Percentiles rank a stretch among this genome's conserved stretches.
These are phyloP conservation scores for Fusarium ramigenum DNA, from an alignment of 2,329 filamentous ascomycete genomes.

Conservation along the genomic window DNA sequence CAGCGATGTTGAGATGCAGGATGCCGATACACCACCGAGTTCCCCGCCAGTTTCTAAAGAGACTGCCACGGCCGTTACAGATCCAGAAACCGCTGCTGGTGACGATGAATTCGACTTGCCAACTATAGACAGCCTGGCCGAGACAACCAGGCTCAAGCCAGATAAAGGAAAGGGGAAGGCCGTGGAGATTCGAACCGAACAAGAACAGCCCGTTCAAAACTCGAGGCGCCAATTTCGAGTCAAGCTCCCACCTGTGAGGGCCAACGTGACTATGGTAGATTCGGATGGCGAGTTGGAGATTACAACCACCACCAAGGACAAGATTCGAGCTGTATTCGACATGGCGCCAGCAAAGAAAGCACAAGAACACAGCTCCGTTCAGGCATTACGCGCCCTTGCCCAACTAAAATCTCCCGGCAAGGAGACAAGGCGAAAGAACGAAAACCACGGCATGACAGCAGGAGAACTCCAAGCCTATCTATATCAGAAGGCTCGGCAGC, in stretches of 20 bases:
- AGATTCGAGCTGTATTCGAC: conserved; percentile 73
- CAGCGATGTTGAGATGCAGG: conserved; percentile 62
- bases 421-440: conserved; percentile 54
- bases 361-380: conserved; percentile 71
- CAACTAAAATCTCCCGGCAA: conserved; percentile 73
- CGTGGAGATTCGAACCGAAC: conserved; percentile 21
- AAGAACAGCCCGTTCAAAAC: conserved; percentile 41
- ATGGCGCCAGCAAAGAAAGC: conserved; percentile 70
- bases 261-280: conserved; percentile 53
- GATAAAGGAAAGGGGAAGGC: conserved; percentile 72
- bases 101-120: conserved; percentile 37
- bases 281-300: conserved; percentile 74
- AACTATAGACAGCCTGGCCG: conserved; percentile 49
- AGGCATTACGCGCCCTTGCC: conserved; percentile 77
- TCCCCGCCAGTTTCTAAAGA: conserved; percentile 64
- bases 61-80: not conserved
- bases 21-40: conserved; percentile 75
- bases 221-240: conserved; percentile 61
- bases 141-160: conserved; percentile 45
- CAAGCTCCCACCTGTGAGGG: conserved; percentile 54
- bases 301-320: conserved; percentile 58
- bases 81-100: conserved; percentile 1
- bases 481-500: conserved; percentile 76
- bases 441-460: conserved; percentile 69
- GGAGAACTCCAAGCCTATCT: conserved; percentile 75